Evolutionary conservation across 2,329 filamentous ascomycete genomes (phyloP), one percentile per base, ranked within the genome.

Genomic region (Talaromyces sp.): DNA sequence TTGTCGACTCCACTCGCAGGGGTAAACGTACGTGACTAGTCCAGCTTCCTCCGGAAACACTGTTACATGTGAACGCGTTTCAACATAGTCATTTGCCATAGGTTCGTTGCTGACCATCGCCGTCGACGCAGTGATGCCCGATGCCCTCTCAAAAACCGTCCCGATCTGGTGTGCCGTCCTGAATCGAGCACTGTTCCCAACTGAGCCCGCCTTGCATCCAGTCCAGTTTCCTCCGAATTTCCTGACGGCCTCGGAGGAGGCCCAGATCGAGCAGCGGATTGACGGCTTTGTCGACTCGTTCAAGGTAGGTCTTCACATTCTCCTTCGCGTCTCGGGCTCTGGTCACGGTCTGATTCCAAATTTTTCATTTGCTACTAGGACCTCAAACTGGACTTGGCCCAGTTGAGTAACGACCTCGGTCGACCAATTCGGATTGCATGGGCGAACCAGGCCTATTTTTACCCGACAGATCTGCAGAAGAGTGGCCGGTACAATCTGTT

Each of bases 91-190:
- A 56, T 58, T 11, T 10, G 31, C 46, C 26, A 24, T 50, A 7
- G 41, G 24, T 31, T 31, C 13, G 38, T 13, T 21, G 6, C 21
- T 11, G n/a, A 24, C 17, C 38, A 31, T 43, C 58, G 50, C 57
- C 53, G 58, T 55, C 29, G 27, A 52, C 31, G 19, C 64, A 89
- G 87, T 85, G 67, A 96, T 98, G 87, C 93, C 95, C 0, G 95
- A 99, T 77, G 93, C 95, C 17, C 82, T 99, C 19, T 91, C 89
- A 68, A 97, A 96, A 75, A 98, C 95, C 0, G 82, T 98, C 27
- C 93, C 95, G 1, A 90, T 96, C 64, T 99, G 95, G 95, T 93
- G 90, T 74, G 86, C 88, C 63, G 90, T 97, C 19, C 76, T 97
- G 68, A 98, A 98, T 75, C 81, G 84, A 53, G 80, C 86, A 3